Percentiles rank a stretch among this genome's conserved stretches.
Evolutionary conservation across 352 stramenopile genomes (phyloP).

Genomic region (Globisporangium alternatum): DNA sequence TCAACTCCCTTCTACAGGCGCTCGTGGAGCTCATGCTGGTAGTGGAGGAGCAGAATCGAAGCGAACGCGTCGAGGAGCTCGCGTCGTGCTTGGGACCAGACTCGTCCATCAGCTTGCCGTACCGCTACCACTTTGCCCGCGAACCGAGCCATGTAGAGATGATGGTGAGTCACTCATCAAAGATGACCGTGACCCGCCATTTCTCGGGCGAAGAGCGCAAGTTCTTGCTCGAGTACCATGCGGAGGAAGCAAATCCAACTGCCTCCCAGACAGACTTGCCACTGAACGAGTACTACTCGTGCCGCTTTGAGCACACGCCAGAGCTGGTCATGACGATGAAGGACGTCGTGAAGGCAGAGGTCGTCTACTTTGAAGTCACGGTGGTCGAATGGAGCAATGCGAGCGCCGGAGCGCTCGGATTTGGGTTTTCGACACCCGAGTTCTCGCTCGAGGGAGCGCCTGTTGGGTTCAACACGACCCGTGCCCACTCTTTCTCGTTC

Average conservation of each 20-base stretch:
- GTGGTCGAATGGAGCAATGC: slow-evolving; percentile 53
- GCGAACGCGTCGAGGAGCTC: slow-evolving; percentile 46
- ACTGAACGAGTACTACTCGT: slow-evolving; percentile 51
- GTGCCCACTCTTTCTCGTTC: slow-evolving; percentile 64
- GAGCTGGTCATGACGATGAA: slow-evolving; percentile 70
- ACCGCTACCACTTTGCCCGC: slow-evolving; percentile 70
- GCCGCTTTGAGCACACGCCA: slow-evolving; percentile 78
- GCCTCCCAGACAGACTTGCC: slow-evolving; percentile 12
- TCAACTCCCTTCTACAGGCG: slow-evolving; percentile 70
- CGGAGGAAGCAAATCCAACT: slow-evolving; percentile 33
- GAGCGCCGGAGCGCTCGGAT: slow-evolving; percentile 30
- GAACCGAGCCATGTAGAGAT: slow-evolving; percentile 58
- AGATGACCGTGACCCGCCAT: slow-evolving; percentile 71
- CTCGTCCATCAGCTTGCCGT: slow-evolving; percentile 59
- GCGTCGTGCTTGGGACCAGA: slow-evolving; percentile 53
- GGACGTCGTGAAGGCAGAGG: slow-evolving; percentile 64
- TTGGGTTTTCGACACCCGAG: slow-evolving; percentile 65
- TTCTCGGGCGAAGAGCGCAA: slow-evolving; percentile 75
- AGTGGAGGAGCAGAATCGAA: slow-evolving; percentile 71
- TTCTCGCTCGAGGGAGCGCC: slow-evolving; percentile 68
- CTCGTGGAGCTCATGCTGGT: slow-evolving; percentile 83
- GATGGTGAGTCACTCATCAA: slow-evolving; percentile 78
- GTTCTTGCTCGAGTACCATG: slow-evolving; percentile 66
- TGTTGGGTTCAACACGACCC: slow-evolving; percentile 44
- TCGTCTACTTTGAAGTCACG: slow-evolving; percentile 83